Conservation (phyloP, 2,329 filamentous ascomycete species). For the Hypoxylon sp. region DNA sequence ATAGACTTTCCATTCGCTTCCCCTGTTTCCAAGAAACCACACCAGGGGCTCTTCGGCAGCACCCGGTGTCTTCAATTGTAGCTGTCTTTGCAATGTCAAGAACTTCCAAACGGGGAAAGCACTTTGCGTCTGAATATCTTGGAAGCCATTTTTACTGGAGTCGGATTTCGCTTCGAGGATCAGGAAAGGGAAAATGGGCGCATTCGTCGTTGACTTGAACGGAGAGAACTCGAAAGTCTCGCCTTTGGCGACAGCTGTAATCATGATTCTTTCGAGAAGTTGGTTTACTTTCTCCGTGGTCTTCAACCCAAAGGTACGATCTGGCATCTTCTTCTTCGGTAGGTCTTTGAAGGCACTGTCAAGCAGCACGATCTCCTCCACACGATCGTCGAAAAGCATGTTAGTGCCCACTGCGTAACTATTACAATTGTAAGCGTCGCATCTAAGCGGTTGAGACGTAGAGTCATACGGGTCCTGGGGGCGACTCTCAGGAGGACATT, state of each 20-base stretch:
- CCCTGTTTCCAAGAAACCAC: constrained; percentile 20
- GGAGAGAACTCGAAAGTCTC: constrained; percentile 5
- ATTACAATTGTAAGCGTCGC: neutral
- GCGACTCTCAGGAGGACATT: constrained; percentile 9
- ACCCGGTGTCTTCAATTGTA: constrained; percentile 6
- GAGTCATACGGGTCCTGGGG: constrained; percentile 9
- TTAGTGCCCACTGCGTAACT: constrained; percentile 11
- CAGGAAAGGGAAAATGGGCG: constrained; percentile 13
- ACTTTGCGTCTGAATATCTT: constrained; percentile 32
- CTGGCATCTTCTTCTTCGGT: constrained; percentile 12
- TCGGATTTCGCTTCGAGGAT: constrained; percentile 22
- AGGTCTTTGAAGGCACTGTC: constrained; percentile 14
- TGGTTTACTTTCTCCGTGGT: constrained; percentile 7
- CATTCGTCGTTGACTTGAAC: constrained; percentile 7
- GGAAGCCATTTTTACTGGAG: constrained; percentile 19
- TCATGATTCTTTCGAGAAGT: neutral
- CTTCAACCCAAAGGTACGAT: constrained; percentile 15
- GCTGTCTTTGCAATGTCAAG: constrained; percentile 16
- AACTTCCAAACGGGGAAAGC: constrained; percentile 33
- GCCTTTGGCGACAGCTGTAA: neutral
- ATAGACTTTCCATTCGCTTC: constrained; percentile 24
- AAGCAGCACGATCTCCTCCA: constrained; percentile 20
- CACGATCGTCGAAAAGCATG: constrained; percentile 15
- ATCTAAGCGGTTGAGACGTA: neutral
- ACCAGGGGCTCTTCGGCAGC: constrained; percentile 15